phyloP scores from a whole-genome alignment of 768 basidiomycete genomes.

The Lanmaoa pseudosensibilis region DNA sequence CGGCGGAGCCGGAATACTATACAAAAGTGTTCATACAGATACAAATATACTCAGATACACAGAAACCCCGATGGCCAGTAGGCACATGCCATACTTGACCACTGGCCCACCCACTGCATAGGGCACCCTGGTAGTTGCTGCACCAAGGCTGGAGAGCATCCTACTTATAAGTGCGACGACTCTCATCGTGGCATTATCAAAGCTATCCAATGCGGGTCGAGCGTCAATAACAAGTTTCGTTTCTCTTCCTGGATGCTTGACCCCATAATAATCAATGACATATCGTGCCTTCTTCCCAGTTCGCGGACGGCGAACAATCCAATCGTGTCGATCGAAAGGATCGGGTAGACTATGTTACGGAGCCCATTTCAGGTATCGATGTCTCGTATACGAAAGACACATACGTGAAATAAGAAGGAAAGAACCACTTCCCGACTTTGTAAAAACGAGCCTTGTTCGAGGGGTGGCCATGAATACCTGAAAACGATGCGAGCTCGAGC shows the following conservation, averaged over 20 bases:
- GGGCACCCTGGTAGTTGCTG: background rate
- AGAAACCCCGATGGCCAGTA: constrained; percentile 1
- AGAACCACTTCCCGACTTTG: background rate
- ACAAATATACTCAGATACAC: background rate
- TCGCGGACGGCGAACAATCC: constrained; percentile 12
- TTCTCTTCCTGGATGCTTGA: constrained; percentile 5
- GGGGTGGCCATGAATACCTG: constrained; percentile 14
- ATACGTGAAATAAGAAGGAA: constrained; percentile 11
- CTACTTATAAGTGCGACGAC: background rate
- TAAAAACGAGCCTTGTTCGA: constrained; percentile 15
- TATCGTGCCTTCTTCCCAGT: constrained; percentile 3
- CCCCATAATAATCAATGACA: constrained; percentile 16
- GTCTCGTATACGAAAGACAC: background rate
- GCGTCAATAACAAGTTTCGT: constrained; percentile 4
- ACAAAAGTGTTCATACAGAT: background rate
- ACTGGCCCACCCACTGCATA: background rate
- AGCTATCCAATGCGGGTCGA: constrained; percentile 8
- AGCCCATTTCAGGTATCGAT: background rate
- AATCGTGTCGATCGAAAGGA: constrained; percentile 16
- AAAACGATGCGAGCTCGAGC: constrained; percentile 12
- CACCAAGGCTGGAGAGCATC: background rate
- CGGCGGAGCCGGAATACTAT: background rate
- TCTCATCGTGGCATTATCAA: constrained; percentile 13
- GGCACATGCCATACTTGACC: background rate
- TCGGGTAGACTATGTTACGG: constrained; percentile 3